Conservation (phyloP, 2,329 filamentous ascomycete species). For the Emmonsiellopsis sp. region DNA sequence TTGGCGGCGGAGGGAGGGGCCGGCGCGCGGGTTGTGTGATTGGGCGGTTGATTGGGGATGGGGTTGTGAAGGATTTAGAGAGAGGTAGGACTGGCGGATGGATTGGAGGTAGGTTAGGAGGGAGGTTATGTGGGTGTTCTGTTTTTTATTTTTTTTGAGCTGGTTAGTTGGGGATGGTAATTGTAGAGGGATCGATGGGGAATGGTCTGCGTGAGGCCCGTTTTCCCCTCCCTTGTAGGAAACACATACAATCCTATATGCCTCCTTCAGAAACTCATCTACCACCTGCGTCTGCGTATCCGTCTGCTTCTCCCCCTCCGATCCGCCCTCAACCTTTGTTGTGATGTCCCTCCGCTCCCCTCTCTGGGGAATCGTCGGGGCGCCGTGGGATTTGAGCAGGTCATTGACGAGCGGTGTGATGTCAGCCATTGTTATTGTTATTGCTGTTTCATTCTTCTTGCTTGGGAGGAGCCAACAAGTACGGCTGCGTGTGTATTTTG, state of each 20-base stretch:
- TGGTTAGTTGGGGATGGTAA: neutral
- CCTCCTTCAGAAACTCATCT: constrained; percentile 87
- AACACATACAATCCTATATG: constrained; percentile 71
- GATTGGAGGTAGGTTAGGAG: constrained; percentile 70
- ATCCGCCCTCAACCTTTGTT: no score
- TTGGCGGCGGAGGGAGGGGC: constrained; percentile 34
- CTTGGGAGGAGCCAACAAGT: neutral
- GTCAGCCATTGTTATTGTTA: constrained; percentile 27
- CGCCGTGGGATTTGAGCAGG: constrained; percentile 24
- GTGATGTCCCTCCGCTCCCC: constrained; percentile 2
- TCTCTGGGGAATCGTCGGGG: constrained; percentile 22
- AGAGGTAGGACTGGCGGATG: constrained; percentile 85
- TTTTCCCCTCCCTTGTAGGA: constrained; percentile 3
- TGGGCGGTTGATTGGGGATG: constrained; percentile 33
- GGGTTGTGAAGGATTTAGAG: constrained; percentile 58
- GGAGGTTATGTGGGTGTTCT: constrained; percentile 79
- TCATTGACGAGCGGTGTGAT: constrained; percentile 28
- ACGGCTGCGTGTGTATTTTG: neutral
- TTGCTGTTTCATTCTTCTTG: neutral
- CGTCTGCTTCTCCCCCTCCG: no score
- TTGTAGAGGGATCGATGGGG: constrained; percentile 9
- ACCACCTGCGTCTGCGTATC: constrained; percentile 34
- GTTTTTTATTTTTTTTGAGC: constrained; percentile 1
- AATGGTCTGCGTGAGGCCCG: neutral
- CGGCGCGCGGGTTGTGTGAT: constrained; percentile 14